These are phyloP conservation scores for Blepharisma japonicum DNA, from an alignment of 73 alveolate species.

Conservation along the genomic window DNA sequence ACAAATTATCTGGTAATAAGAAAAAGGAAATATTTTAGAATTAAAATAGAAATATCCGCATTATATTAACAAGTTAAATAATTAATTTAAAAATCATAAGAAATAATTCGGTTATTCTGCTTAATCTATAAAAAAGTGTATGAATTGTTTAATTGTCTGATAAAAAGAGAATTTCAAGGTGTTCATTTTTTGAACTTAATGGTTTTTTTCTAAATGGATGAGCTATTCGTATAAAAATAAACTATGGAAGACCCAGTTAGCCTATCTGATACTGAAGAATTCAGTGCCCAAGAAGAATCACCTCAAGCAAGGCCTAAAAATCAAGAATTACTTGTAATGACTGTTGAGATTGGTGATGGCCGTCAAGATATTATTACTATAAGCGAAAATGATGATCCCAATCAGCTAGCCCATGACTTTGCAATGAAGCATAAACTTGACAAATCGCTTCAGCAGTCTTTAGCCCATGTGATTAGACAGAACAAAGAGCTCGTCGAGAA, in stretches of 20 bases:
- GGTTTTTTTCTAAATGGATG: too few species aligned
- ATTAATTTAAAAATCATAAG: too few species aligned
- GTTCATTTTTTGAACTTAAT: too few species aligned
- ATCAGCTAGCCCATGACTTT: constrained; percentile 47
- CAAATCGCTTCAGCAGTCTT: constrained; percentile 26
- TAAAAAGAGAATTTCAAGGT: too few species aligned
- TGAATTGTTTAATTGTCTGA: too few species aligned
- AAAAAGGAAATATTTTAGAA: too few species aligned
- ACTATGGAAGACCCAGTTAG: constrained; percentile 27
- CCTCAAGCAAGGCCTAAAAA: neutral
- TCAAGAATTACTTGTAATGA: constrained; percentile 56
- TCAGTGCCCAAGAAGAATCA: neutral
- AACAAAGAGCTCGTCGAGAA: constrained; percentile 11
- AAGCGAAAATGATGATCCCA: constrained; percentile 50
- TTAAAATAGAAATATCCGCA: too few species aligned
- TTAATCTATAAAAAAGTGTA: too few species aligned
- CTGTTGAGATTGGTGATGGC: constrained; percentile 73
- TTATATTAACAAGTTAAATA: too few species aligned
- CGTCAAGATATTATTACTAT: constrained; percentile 48
- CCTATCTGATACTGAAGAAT: constrained; percentile 19
- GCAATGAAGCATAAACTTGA: constrained; percentile 42
- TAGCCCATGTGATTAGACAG: neutral
- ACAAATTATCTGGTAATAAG: too few species aligned
- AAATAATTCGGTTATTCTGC: too few species aligned
- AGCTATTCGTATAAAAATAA: too few species aligned